A percentile compares a stretch with the other conserved stretches of the same genome.
phyloP scores from a whole-genome alignment of 2,329 filamentous ascomycete genomes.

The Alternaria infectoria region DNA sequence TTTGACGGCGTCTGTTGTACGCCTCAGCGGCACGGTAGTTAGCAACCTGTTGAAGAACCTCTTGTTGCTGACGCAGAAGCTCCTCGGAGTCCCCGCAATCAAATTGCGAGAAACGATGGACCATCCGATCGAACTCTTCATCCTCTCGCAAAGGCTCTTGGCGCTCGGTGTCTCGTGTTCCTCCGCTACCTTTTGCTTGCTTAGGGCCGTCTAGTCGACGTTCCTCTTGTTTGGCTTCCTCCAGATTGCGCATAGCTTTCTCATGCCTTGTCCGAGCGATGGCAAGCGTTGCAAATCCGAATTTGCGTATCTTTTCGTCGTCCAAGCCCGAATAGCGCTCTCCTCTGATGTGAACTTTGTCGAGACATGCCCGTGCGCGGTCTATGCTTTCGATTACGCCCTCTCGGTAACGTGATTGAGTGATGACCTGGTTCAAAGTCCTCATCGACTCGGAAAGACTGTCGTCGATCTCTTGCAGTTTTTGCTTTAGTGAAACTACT shows the following conservation, averaged over 20 bases:
- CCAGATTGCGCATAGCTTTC: neutral
- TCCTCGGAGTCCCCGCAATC: neutral
- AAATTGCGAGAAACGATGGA: neutral
- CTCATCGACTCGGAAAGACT: neutral
- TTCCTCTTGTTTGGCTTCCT: neutral
- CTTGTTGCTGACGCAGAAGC: neutral
- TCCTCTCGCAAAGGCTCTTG: accelerated
- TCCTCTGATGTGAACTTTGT: neutral
- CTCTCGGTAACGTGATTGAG: neutral
- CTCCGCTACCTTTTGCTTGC: neutral
- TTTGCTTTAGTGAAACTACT: neutral
- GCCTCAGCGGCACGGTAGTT: neutral
- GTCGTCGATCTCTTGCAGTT: neutral
- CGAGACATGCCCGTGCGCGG: neutral
- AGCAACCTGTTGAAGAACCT: neutral
- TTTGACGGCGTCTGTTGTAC: neutral
- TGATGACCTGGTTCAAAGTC: neutral
- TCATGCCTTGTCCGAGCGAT: neutral
- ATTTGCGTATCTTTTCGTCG: neutral
- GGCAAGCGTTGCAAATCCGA: neutral
- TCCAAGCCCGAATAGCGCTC: neutral
- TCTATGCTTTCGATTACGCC: neutral
- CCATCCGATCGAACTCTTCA: neutral
- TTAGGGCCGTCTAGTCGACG: accelerated
- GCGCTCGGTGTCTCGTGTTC: neutral